phyloP scores from a whole-genome alignment of 139 green algal species.

The Coccomyxa sp. region DNA sequence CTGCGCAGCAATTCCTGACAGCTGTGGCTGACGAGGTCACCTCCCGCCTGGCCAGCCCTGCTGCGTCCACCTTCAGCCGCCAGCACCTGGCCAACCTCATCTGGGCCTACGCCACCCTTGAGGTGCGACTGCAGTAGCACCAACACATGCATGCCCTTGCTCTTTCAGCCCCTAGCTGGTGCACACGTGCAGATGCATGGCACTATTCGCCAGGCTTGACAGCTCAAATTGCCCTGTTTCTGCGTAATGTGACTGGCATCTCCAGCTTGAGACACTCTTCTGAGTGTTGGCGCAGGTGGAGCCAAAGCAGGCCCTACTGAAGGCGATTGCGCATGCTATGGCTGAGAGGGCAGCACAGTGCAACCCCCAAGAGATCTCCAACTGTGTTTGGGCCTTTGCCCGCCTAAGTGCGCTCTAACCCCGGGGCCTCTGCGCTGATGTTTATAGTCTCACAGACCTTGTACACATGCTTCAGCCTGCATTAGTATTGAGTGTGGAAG shows the following conservation, averaged over 20 bases:
- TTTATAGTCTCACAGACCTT: too few species aligned
- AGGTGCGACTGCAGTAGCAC: neutral
- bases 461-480: neutral
- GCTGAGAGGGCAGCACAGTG: slow-evolving; percentile 24
- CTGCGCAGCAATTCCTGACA: slow-evolving; percentile 21
- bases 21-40: slow-evolving; percentile 19
- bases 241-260: neutral
- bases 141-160: neutral
- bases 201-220: neutral
- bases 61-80: slow-evolving; percentile 24
- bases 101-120: slow-evolving; percentile 39
- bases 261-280: neutral
- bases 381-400: slow-evolving; percentile 48
- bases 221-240: too few species aligned
- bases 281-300: neutral
- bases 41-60: slow-evolving; percentile 17
- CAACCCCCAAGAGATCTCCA: slow-evolving; percentile 54
- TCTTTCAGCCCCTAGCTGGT: neutral
- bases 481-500: neutral
- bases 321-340: slow-evolving; percentile 24
- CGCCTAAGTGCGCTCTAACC: slow-evolving; percentile 24
- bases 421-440: too few species aligned
- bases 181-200: neutral
- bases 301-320: slow-evolving; percentile 1
- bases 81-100: slow-evolving; percentile 39